Percentiles rank a stretch among this genome's conserved stretches.
These are phyloP conservation scores for Dissoconium aciculare DNA, from an alignment of 2,329 filamentous ascomycete species.

Conservation along the genomic window DNA sequence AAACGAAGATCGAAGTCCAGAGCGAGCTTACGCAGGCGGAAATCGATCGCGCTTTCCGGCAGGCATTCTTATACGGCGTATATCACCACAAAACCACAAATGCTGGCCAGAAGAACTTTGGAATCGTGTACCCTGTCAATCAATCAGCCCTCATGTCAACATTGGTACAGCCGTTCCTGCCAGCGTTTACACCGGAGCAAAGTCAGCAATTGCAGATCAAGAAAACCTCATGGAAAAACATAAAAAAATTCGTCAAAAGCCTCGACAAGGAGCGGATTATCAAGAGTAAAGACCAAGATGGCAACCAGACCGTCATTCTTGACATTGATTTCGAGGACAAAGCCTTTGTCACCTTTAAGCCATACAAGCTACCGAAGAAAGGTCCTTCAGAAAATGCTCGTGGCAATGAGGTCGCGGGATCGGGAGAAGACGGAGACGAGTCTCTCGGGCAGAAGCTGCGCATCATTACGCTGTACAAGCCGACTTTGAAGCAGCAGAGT, in stretches of 20 bases:
- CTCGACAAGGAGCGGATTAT: slow-evolving; percentile 49
- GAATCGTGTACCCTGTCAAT: slow-evolving; percentile 46
- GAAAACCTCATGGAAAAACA: slow-evolving; percentile 56
- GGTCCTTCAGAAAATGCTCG: background rate
- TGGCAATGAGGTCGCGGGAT: slow-evolving; percentile 26
- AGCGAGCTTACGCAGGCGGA: slow-evolving; percentile 42
- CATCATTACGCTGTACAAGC: slow-evolving; percentile 40
- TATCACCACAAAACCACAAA: slow-evolving; percentile 45
- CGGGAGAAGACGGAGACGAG: slow-evolving; percentile 26
- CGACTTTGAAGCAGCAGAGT: slow-evolving; percentile 42
- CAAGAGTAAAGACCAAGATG: slow-evolving; percentile 49
- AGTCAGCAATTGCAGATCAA: slow-evolving; percentile 49
- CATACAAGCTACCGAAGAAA: slow-evolving; percentile 48
- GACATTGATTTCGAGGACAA: slow-evolving; percentile 50
- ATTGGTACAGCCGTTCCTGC: slow-evolving; percentile 51
- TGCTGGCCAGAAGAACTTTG: slow-evolving; percentile 36
- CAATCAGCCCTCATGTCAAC: slow-evolving; percentile 49
- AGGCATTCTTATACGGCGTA: slow-evolving; percentile 49
- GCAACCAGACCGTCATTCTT: slow-evolving; percentile 47
- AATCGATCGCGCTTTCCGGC: slow-evolving; percentile 49
- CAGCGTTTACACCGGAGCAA: slow-evolving; percentile 41
- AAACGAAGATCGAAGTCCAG: slow-evolving; percentile 18
- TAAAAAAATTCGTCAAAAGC: slow-evolving; percentile 54
- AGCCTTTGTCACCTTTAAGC: slow-evolving; percentile 41
- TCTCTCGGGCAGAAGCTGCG: slow-evolving; percentile 34